phyloP scores from a whole-genome alignment of 106 monocot species.

The Allium cepa region DNA sequence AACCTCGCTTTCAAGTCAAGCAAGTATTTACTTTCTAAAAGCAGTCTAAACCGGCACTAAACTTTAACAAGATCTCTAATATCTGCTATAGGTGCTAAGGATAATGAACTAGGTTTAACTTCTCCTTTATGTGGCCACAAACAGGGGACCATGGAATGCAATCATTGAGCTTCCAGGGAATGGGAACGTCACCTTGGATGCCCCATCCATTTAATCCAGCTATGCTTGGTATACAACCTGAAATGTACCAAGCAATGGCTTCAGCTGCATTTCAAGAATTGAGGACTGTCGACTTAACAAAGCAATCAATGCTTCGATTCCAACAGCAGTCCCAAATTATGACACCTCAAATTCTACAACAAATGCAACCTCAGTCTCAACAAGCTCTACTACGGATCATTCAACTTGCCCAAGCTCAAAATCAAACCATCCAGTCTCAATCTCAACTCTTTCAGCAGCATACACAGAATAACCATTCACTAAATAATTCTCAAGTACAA shows the following conservation, averaged over 20 bases:
- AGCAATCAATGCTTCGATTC: constrained; percentile 9
- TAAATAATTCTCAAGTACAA: constrained; percentile 6
- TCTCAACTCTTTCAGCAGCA: constrained; percentile 15
- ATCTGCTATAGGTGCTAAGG: constrained; percentile 37
- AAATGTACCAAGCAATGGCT: constrained; percentile 61
- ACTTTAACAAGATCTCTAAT: constrained; percentile 11
- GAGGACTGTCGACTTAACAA: constrained; percentile 37
- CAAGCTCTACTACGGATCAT: constrained; percentile 31
- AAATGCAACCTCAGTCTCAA: constrained; percentile 35
- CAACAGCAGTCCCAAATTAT: constrained; percentile 44
- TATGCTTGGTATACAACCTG: constrained; percentile 66
- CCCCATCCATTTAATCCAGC: constrained; percentile 56
- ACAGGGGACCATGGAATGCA: constrained; percentile 53
- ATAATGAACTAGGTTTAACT: constrained; percentile 52
- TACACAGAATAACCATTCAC: constrained; percentile 15
- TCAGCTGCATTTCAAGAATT: constrained; percentile 57
- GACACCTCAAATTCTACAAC: constrained; percentile 33
- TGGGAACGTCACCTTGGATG: constrained; percentile 62
- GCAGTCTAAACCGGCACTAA: no score
- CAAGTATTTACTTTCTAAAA: no score
- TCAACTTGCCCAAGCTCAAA: constrained; percentile 28
- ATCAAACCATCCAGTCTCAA: constrained; percentile 3
- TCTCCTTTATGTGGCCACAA: constrained; percentile 63
- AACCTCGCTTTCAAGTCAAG: no score
- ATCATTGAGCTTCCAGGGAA: constrained; percentile 69